Evolutionary conservation across 1,284 basidiomycete species (phyloP).

Genomic region (Irpex lacteus): DNA sequence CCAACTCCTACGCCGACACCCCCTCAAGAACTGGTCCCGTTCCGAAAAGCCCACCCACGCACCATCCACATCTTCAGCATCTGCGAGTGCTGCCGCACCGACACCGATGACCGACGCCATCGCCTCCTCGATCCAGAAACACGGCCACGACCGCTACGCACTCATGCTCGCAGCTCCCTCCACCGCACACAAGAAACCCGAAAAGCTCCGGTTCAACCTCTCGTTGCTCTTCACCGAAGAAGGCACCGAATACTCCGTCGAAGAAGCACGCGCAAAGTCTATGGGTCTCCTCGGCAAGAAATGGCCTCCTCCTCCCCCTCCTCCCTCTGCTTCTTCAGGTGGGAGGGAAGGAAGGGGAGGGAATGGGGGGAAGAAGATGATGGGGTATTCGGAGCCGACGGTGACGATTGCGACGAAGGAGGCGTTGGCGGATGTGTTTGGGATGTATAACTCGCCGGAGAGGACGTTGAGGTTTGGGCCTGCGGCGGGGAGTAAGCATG

Average conservation of each 20-base stretch:
- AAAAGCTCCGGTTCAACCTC: slow-evolving; percentile 66
- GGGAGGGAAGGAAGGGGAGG: neutral
- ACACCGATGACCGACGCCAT: neutral
- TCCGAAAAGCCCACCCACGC: slow-evolving; percentile 19
- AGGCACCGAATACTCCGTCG: slow-evolving; percentile 66
- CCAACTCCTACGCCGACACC: slow-evolving; percentile 48
- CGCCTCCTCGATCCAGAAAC: slow-evolving; percentile 3
- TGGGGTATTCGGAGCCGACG: slow-evolving; percentile 46
- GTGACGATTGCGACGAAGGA: slow-evolving; percentile 88
- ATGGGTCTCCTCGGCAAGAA: slow-evolving; percentile 80
- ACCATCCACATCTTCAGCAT: slow-evolving; percentile 31
- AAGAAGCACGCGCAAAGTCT: slow-evolving; percentile 73
- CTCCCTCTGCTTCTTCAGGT: slow-evolving; percentile 33
- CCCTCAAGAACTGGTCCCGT: slow-evolving; percentile 49
- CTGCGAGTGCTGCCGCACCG: slow-evolving; percentile 10
- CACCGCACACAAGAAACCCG: slow-evolving; percentile 60
- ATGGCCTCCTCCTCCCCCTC: slow-evolving; percentile 65
- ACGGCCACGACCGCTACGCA: slow-evolving; percentile 50
- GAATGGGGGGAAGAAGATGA: slow-evolving; percentile 20
- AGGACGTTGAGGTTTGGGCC: slow-evolving; percentile 57
- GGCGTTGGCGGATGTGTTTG: slow-evolving; percentile 89
- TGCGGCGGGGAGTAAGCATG: slow-evolving; percentile 63
- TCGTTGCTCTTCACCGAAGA: slow-evolving; percentile 66
- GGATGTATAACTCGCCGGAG: slow-evolving; percentile 88
- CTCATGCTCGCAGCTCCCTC: slow-evolving; percentile 63